Percentiles rank a stretch among this genome's conserved stretches.
phyloP scores from a whole-genome alignment of 805 yeast species.

The Metschnikowia corniflorae region DNA sequence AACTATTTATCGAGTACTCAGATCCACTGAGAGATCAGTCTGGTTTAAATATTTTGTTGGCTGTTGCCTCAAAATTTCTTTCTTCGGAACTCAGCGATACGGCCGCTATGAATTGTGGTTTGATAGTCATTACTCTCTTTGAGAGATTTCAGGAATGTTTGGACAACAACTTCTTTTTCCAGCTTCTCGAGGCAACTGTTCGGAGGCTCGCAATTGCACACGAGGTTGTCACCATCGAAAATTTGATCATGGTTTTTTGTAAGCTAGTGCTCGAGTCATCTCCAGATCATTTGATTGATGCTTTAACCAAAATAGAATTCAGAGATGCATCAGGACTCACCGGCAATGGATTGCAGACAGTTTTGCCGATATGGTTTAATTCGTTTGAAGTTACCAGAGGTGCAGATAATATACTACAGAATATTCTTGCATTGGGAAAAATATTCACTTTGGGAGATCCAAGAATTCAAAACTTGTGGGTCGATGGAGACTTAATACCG shows the following conservation, averaged over 20 bases:
- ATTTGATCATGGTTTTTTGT: constrained; percentile 72
- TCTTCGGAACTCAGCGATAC: constrained; percentile 71
- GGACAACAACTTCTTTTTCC: constrained; percentile 40
- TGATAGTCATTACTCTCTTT: constrained; percentile 56
- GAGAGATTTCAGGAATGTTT: constrained; percentile 45
- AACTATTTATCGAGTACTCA: constrained; percentile 28
- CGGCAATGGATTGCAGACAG: constrained; percentile 48
- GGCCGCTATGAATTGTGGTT: constrained; percentile 78
- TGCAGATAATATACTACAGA: constrained; percentile 61
- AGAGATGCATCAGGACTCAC: constrained; percentile 18
- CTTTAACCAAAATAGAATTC: constrained; percentile 43
- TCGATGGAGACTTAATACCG: constrained; percentile 75
- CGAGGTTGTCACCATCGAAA: constrained; percentile 72
- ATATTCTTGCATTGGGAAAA: constrained; percentile 67
- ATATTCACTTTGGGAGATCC: constrained; percentile 58
- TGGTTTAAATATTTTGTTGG: constrained; percentile 57
- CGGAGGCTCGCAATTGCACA: constrained; percentile 60
- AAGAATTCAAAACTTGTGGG: constrained; percentile 48
- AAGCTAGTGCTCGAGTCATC: constrained; percentile 56
- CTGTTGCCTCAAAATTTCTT: constrained; percentile 63
- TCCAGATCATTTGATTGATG: constrained; percentile 59
- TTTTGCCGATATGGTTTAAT: constrained; percentile 78
- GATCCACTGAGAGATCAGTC: constrained; percentile 33
- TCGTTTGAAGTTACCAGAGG: constrained; percentile 82
- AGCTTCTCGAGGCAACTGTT: constrained; percentile 72